Base-by-base conservation (phyloP, 768 basidiomycete species). In the Leccinum olivaceopallidum region DNA sequence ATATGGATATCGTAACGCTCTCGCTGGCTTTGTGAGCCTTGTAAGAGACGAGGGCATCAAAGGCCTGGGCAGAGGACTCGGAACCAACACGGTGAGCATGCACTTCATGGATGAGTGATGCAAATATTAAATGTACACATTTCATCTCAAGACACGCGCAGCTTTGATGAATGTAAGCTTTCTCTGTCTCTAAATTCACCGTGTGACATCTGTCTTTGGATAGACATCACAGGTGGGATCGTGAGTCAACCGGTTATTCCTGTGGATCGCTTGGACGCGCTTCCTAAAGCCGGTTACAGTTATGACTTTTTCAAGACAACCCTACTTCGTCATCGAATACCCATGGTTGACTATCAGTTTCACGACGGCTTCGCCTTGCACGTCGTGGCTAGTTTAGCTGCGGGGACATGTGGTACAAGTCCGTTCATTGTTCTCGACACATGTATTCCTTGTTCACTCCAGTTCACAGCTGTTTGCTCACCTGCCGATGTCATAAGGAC, bases 181-280 rank as follows among this genome's bases (percentile, higher is more conserved):
- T 22, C 24, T 2, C 10, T 48, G 49, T 50, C 36, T 53, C 13
- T 10, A 36, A 24, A 58, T 16, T 39, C 34, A 10, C 16, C 26
- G 12, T 39, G 26, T 72, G 42, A 65, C 47, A 55, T 47, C 9
- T 59, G 5, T 44, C 20, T 14, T 49, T 49, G 24, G 34, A 61
- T 62, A 92, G 90, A 82, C 82, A 34, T 92, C 90, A 22, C 90
- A 92, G 82, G 87, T 92, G 51, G 88, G 86, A 77, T 92, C 90
- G 90, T 92, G 73, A 78, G 90, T 81, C 56, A 48, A 53, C 44
- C 26, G 5, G 16, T 59, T 6, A 20, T 34, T 22, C 22, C 1
- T 13, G 6, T 53, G 50, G 32, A 55, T 50, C 14, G 18, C 6
- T 36, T 36, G 42, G 57, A 51, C 16, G 2, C 53, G 42, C 26